A percentile compares a stretch with the other conserved stretches of the same genome.
Conservation (phyloP, 176 grass and related monocot species). For the Eremochloa ophiuroides region DNA sequence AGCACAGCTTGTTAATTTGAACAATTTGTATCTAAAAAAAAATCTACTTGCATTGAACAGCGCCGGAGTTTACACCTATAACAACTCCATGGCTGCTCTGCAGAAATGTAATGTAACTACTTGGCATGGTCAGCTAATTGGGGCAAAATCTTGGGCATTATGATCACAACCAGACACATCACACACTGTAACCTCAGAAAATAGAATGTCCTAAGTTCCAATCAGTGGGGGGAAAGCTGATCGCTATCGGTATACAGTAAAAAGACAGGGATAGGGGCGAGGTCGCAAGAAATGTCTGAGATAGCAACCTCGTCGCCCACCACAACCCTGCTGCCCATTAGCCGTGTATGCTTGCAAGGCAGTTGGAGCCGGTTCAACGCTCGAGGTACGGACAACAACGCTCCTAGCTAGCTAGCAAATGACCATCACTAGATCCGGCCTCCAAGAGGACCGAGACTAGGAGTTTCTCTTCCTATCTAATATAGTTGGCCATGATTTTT, state of each 20-base stretch:
- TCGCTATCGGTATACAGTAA: neutral
- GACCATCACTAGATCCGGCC: no score
- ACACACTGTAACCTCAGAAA: neutral
- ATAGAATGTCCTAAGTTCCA: neutral
- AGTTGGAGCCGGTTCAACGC: no score
- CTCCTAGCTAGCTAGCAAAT: no score
- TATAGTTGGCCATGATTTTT: no score
- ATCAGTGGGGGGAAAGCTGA: neutral
- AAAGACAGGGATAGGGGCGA: no score
- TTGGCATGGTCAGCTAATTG: neutral
- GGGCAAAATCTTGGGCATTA: neutral
- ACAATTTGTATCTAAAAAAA: neutral
- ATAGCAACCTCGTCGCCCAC: no score
- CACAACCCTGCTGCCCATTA: no score
- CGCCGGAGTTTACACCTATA: neutral
- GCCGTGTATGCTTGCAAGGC: no score
- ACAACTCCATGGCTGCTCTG: neutral
- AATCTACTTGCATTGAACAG: conserved; percentile 11
- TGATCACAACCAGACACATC: conserved; percentile 4
- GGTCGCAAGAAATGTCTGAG: no score
- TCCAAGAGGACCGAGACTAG: no score
- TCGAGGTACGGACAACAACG: no score
- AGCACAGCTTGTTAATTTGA: neutral
- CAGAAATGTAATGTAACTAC: neutral
- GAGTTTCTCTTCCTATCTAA: no score